These are phyloP conservation scores for Aspergillus panamensis DNA, from an alignment of 495 filamentous ascomycete genomes.

Conservation along the genomic window DNA sequence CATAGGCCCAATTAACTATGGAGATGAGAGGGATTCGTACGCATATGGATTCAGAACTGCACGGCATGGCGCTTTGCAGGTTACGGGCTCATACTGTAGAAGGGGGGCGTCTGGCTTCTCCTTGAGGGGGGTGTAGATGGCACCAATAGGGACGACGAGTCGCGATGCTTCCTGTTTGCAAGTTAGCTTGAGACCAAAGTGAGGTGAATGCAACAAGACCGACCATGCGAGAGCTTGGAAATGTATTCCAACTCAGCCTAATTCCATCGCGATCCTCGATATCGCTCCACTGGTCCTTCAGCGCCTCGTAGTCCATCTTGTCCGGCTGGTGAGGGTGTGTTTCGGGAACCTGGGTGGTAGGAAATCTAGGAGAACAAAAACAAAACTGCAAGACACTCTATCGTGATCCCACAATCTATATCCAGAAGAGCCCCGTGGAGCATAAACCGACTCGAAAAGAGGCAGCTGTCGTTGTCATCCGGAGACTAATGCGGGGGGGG, in stretches of 20 bases:
- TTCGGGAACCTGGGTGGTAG: constrained; percentile 29
- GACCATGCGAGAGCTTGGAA: constrained; percentile 97
- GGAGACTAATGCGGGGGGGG: constrained; percentile 27
- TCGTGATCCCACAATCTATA: constrained; percentile 21
- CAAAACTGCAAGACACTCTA: constrained; percentile 18
- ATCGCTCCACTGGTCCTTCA: constrained; percentile 98
- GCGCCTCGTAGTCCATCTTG: constrained; percentile 70
- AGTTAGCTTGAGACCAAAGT: constrained; percentile 21
- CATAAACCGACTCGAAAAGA: constrained; percentile 33
- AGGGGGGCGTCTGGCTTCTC: constrained; percentile 87
- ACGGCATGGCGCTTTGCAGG: constrained; percentile 93
- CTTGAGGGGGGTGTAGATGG: constrained; percentile 93
- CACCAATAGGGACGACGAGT: constrained; percentile 95
- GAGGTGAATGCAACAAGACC: constrained; percentile 24
- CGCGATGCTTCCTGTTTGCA: constrained; percentile 81
- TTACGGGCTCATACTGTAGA: constrained; percentile 94
- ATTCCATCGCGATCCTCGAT: constrained; percentile 96
- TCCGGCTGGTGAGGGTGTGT: background rate
- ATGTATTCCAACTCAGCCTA: constrained; percentile 98
- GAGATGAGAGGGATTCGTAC: constrained; percentile 46
- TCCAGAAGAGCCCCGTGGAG: constrained; percentile 26
- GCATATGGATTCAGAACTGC: constrained; percentile 97
- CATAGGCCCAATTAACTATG: background rate
- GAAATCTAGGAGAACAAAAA: constrained; percentile 22
- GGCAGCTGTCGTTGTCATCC: constrained; percentile 20